Evolutionary conservation across 2,329 filamentous ascomycete species (phyloP), one percentile per base, ranked within the genome.

Genomic region (Ceratocystis cacaofunesta): DNA sequence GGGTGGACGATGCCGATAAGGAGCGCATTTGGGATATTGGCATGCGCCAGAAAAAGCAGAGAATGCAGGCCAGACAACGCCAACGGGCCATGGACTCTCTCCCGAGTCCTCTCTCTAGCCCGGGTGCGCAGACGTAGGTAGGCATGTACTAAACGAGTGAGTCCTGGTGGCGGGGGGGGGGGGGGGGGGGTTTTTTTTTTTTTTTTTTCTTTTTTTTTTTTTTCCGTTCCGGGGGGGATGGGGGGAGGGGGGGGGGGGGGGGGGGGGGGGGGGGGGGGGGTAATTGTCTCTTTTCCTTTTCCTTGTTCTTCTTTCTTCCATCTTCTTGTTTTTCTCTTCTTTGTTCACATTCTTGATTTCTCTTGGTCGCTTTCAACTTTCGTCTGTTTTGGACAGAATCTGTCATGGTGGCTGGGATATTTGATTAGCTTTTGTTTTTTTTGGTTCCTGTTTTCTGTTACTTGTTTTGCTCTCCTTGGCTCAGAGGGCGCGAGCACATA

Each of bases 1-100:
- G 78, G 78, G 76, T 80, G 15, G 72, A 75, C 6, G 64, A 71
- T 1, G 73, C 76, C 60, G 68, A 76, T 62, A 77, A 77, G 69
- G 67, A 69, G 57, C 72, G 74, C 46, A 74, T 76, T 6, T 71
- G 72, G 64, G 71, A 75, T 65, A 74, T 77, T 70, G 74, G 78
- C 25, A 55, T 52, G 57, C 61, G 63, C 22, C 67, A 69, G 44
- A 58, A 66, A 46, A 12, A 41, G 12, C 68, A 69, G 52, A 55
- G 67, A 15, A 55, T 43, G 43, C 43, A 48, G 43, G 62, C 58
- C 15, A 48, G 62, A 36, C 28, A 36, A 17, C 65, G 58, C 28
- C 62, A 66, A 46, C 62, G 57, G 19, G 46, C 30, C 22, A 58
- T 66, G 44, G 62, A 68, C 36, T 63, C 65, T 32, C 43, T 65